Percentiles rank a stretch among this genome's conserved stretches.
Evolutionary conservation across 805 yeast species (phyloP).

Genomic region (Suhomyces prunicola): DNA sequence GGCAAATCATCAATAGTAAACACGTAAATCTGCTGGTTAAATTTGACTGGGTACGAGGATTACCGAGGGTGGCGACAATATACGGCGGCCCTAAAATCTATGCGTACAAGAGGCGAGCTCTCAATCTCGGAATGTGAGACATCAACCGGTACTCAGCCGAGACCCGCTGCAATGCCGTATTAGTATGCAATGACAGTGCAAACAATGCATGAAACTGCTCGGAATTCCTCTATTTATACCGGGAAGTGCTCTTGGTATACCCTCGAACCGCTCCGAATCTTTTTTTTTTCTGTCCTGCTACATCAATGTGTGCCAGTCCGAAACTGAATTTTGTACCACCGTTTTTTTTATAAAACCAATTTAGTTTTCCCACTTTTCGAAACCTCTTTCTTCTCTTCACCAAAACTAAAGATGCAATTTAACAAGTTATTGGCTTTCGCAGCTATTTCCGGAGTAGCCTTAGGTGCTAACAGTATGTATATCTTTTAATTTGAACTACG

Average conservation of each 20-base stretch:
- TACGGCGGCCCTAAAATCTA: background rate
- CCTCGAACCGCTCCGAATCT: background rate
- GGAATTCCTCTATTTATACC: background rate
- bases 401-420: constrained; percentile 47
- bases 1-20: constrained; percentile 2
- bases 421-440: constrained; percentile 48
- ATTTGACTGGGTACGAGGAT: background rate
- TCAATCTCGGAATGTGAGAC: background rate
- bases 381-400: constrained; percentile 5
- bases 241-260: background rate
- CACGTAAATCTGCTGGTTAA: constrained; percentile 1
- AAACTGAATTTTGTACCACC: background rate
- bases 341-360: background rate
- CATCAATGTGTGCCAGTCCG: background rate
- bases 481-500: background rate
- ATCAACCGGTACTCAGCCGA: background rate
- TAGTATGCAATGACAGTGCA: background rate
- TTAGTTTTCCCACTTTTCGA: background rate
- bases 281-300: background rate
- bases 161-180: background rate
- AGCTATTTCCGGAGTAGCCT: constrained; percentile 48
- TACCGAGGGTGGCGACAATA: background rate
- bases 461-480: constrained; percentile 36
- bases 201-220: background rate
- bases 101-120: background rate